Conservation (phyloP, 1,284 basidiomycete genomes). For the Ustilago bromivora region DNA sequence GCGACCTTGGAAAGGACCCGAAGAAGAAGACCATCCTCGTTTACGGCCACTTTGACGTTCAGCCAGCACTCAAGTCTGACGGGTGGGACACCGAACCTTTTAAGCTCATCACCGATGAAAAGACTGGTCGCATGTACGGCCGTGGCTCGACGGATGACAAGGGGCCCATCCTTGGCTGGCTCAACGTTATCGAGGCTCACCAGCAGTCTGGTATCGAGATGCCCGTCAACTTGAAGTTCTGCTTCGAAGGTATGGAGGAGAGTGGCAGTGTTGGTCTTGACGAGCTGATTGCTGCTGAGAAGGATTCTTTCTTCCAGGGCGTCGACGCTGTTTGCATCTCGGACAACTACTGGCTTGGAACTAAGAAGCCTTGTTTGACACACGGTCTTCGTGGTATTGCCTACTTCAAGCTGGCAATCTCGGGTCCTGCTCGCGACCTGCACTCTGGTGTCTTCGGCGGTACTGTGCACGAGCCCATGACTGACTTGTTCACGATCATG, state of each 20-base stretch:
- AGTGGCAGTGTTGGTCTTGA: conserved; percentile 93
- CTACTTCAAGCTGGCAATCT: conserved; percentile 87
- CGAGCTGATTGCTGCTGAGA: conserved; percentile 85
- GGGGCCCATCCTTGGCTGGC: conserved; percentile 79
- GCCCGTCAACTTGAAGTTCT: conserved; percentile 93
- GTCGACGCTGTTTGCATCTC: conserved; percentile 94
- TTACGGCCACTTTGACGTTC: conserved; percentile 77
- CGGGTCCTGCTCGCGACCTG: conserved; percentile 87
- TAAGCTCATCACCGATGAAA: conserved; percentile 78
- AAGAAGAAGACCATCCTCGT: conserved; percentile 88
- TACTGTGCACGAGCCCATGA: conserved; percentile 74
- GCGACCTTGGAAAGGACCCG: conserved; percentile 79
- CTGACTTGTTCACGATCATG: conserved; percentile 74
- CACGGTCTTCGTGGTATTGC: conserved; percentile 79
- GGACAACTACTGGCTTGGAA: conserved; percentile 71
- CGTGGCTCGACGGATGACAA: conserved; percentile 73
- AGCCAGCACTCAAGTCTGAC: conserved; percentile 77
- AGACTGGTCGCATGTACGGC: conserved; percentile 82
- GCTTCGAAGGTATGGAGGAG: conserved; percentile 98
- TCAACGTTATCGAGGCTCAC: conserved; percentile 94
- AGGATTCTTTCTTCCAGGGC: conserved; percentile 85
- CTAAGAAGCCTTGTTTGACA: conserved; percentile 70
- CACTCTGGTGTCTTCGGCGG: conserved; percentile 79
- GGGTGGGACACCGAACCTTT: conserved; percentile 89
- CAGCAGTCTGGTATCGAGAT: conserved; percentile 78